A percentile compares a stretch with the other conserved stretches of the same genome.
phyloP scores from a whole-genome alignment of 2,329 filamentous ascomycete genomes.

The Dothiorella sarmentorum region DNA sequence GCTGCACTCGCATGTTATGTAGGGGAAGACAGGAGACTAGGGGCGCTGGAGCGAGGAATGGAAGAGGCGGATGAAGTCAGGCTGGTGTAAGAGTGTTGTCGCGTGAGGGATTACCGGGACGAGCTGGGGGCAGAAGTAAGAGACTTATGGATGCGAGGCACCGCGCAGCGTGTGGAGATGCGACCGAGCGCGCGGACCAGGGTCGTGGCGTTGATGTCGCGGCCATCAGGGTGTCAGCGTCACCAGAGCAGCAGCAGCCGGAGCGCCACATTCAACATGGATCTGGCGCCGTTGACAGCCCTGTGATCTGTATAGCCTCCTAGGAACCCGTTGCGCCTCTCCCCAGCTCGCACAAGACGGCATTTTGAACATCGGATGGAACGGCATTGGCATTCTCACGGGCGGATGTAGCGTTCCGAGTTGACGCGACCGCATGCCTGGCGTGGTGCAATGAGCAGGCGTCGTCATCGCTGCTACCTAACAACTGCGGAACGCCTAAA shows the following conservation, averaged over 20 bases:
- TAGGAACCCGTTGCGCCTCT: neutral
- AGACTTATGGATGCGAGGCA: constrained; percentile 10
- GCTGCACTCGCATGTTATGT: constrained; percentile 3
- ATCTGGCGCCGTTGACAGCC: neutral
- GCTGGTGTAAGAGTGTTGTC: neutral
- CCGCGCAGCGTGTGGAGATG: constrained; percentile 8
- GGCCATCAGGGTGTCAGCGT: constrained; percentile 12
- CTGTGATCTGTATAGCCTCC: neutral
- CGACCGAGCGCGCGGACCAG: constrained; percentile 1
- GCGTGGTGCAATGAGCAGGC: constrained; percentile 11
- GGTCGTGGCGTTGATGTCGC: neutral
- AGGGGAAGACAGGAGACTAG: neutral
- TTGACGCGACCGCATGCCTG: constrained; percentile 13
- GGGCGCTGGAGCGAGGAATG: neutral
- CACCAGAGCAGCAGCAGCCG: neutral
- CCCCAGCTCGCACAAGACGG: constrained; percentile 55
- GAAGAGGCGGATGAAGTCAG: neutral
- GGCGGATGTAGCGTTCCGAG: neutral
- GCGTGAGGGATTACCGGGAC: constrained; percentile 17
- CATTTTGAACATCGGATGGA: constrained; percentile 61
- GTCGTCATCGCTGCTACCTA: constrained; percentile 3
- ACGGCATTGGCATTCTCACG: constrained; percentile 30
- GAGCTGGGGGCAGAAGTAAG: neutral
- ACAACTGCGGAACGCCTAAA: neutral
- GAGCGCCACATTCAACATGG: neutral